phyloP scores from a whole-genome alignment of 73 alveolate species.

The Effrenium voratum region DNA sequence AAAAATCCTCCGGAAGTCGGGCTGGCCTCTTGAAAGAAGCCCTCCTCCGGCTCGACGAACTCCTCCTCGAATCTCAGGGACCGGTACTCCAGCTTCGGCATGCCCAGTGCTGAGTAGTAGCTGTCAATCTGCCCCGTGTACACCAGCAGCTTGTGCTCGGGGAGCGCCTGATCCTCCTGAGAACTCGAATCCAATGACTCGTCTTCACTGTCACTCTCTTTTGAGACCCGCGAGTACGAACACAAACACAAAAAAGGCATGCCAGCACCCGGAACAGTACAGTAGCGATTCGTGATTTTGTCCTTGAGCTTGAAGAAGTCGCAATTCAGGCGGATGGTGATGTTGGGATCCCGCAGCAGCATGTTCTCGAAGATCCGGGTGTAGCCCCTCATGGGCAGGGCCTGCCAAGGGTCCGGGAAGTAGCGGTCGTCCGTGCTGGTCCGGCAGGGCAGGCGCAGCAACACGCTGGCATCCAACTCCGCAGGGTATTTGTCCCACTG shows the following conservation, averaged over 20 bases:
- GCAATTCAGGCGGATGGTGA: constrained; percentile 65
- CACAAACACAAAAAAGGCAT: background rate
- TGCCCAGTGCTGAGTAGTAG: constrained; percentile 72
- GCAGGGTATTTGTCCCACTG: constrained; percentile 87
- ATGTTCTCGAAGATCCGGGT: constrained; percentile 89
- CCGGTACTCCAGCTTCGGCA: constrained; percentile 90
- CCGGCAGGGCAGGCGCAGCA: constrained; percentile 79
- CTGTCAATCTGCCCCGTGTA: constrained; percentile 92
- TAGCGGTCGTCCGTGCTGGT: constrained; percentile 82
- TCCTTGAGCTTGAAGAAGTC: background rate
- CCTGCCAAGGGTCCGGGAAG: constrained; percentile 89
- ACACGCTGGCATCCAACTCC: constrained; percentile 72
- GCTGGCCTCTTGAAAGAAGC: constrained; percentile 81
- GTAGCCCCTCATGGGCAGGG: constrained; percentile 77
- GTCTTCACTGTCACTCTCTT: no score
- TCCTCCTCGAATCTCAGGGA: constrained; percentile 85
- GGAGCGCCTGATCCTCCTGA: constrained; percentile 26
- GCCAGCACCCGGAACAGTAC: no score
- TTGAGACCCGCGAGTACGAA: background rate
- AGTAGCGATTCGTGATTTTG: no score
- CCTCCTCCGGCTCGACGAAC: constrained; percentile 63
- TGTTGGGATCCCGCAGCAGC: constrained; percentile 71
- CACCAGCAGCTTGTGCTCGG: constrained; percentile 82
- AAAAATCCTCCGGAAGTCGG: no score
- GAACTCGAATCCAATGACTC: background rate